Percentiles rank a stretch among this genome's conserved stretches.
Evolutionary conservation across 495 filamentous ascomycete species (phyloP).

Genomic region (Thermochaetoides thermophila): DNA sequence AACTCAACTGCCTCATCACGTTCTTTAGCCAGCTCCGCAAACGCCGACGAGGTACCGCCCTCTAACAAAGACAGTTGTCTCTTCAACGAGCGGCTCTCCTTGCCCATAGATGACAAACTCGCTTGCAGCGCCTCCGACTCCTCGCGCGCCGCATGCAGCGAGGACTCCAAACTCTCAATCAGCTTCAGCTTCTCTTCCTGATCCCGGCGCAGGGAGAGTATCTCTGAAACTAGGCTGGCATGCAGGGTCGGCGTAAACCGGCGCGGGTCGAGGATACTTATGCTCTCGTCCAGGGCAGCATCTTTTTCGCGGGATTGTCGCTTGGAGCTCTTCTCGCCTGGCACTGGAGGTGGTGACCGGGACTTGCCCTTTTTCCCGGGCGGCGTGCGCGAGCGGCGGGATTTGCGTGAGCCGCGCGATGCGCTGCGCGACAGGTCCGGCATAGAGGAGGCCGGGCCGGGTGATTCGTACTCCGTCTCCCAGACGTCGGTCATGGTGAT

Average conservation of each 20-base stretch:
- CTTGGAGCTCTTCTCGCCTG: conserved; percentile 32
- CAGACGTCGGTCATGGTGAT: conserved; percentile 31
- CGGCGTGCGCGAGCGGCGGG: conserved; percentile 43
- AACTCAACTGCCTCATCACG: conserved; percentile 69
- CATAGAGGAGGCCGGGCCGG: conserved; percentile 44
- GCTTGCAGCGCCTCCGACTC: conserved; percentile 59
- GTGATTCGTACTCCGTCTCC: conserved; percentile 42
- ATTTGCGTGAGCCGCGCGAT: conserved; percentile 36
- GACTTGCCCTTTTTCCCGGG: conserved; percentile 33
- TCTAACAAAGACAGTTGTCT: conserved; percentile 76
- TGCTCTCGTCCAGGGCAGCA: conserved; percentile 48
- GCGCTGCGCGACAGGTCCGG: conserved; percentile 45
- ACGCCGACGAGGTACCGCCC: conserved; percentile 68
- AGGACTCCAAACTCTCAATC: conserved; percentile 70
- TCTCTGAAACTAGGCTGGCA: conserved; percentile 88
- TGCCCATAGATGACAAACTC: conserved; percentile 43
- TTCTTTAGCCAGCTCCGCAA: conserved; percentile 70
- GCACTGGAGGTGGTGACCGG: conserved; percentile 48
- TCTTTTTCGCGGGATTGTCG: conserved; percentile 44
- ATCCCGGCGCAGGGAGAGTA: conserved; percentile 71
- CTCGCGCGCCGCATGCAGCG: conserved; percentile 49
- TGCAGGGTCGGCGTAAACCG: conserved; percentile 91
- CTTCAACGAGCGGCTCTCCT: conserved; percentile 67
- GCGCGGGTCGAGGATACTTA: conserved; percentile 72
- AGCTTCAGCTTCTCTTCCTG: conserved; percentile 73